phyloP scores from a whole-genome alignment of 306 rosid species.

The Trifolium fragiferum region DNA sequence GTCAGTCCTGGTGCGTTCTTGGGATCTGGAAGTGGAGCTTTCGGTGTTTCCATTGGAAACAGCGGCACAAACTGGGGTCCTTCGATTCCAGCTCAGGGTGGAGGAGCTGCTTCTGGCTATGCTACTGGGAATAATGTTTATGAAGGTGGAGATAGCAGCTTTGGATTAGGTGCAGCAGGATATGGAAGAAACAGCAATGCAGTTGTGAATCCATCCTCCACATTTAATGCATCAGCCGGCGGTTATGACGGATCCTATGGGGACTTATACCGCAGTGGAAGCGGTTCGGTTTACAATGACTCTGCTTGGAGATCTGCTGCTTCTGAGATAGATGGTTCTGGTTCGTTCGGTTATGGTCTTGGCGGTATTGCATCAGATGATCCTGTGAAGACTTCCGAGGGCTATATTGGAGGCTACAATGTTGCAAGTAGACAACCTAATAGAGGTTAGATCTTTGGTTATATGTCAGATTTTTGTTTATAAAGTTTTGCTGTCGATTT shows the following conservation, averaged over 20 bases:
- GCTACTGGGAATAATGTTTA: slow-evolving; percentile 60
- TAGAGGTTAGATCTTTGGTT: slow-evolving; percentile 78
- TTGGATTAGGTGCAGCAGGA: slow-evolving; percentile 72
- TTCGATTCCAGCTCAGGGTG: slow-evolving; percentile 62
- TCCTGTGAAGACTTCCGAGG: slow-evolving; percentile 73
- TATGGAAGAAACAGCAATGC: slow-evolving; percentile 76
- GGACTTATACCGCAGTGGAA: slow-evolving; percentile 66
- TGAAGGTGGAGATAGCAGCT: slow-evolving; percentile 71
- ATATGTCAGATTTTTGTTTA: slow-evolving; percentile 30
- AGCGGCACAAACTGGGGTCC: slow-evolving; percentile 68
- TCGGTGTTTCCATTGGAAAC: slow-evolving; percentile 76
- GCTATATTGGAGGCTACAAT: slow-evolving; percentile 79
- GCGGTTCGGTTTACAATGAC: slow-evolving; percentile 71
- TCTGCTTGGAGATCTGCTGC: slow-evolving; percentile 82
- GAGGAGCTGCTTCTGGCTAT: slow-evolving; percentile 68
- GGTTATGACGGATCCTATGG: slow-evolving; percentile 84
- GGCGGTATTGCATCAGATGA: slow-evolving; percentile 76
- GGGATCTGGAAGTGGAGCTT: slow-evolving; percentile 70
- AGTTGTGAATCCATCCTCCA: slow-evolving; percentile 53
- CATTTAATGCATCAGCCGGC: slow-evolving; percentile 60
- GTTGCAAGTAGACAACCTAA: slow-evolving; percentile 83
- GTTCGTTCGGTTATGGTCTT: slow-evolving; percentile 77
- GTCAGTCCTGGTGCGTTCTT: slow-evolving; percentile 59
- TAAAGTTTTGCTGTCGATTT: slow-evolving; percentile 27
- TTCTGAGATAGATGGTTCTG: slow-evolving; percentile 81